Evolutionary conservation across 345 rosid species (phyloP).

Genomic region (Citrus unshiu): DNA sequence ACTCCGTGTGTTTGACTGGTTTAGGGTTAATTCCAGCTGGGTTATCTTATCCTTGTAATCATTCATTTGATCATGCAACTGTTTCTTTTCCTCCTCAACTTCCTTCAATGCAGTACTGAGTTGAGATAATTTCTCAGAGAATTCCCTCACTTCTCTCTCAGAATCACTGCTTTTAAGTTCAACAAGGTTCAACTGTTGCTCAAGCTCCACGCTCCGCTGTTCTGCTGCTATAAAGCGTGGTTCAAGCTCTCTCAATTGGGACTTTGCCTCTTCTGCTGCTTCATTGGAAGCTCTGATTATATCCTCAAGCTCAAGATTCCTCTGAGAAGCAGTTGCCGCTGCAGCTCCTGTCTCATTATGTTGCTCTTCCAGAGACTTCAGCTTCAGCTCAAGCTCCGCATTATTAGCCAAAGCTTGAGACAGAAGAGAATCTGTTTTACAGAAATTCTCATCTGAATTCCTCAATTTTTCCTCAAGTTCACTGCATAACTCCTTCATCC

Average conservation of each 20-base stretch:
- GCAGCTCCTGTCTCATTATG: constrained; percentile 55
- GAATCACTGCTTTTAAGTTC: constrained; percentile 51
- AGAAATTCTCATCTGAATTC: constrained; percentile 58
- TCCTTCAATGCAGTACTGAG: constrained; percentile 43
- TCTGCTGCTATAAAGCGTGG: constrained; percentile 52
- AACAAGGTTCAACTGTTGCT: constrained; percentile 54
- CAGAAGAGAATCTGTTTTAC: constrained; percentile 60
- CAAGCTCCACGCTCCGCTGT: constrained; percentile 72
- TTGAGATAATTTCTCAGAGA: constrained; percentile 51
- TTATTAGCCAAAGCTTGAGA: constrained; percentile 67
- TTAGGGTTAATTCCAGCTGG: constrained; percentile 55
- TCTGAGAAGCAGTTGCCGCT: constrained; percentile 65
- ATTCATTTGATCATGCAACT: constrained; percentile 37
- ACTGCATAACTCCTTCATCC: constrained; percentile 38
- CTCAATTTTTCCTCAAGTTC: constrained; percentile 71
- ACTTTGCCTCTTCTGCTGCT: constrained; percentile 63
- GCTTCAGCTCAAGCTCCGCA: constrained; percentile 67
- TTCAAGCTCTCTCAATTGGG: constrained; percentile 69
- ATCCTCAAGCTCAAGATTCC: constrained; percentile 71
- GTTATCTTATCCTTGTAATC: constrained; percentile 49
- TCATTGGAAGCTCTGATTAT: constrained; percentile 48
- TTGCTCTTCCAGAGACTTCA: constrained; percentile 67
- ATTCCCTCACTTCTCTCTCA: constrained; percentile 54
- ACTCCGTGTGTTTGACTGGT: constrained; percentile 34
- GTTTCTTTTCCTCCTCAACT: constrained; percentile 61